Percentiles rank a stretch among this genome's conserved stretches.
phyloP scores from a whole-genome alignment of 2,329 filamentous ascomycete species.

The Diaporthe caulivora region DNA sequence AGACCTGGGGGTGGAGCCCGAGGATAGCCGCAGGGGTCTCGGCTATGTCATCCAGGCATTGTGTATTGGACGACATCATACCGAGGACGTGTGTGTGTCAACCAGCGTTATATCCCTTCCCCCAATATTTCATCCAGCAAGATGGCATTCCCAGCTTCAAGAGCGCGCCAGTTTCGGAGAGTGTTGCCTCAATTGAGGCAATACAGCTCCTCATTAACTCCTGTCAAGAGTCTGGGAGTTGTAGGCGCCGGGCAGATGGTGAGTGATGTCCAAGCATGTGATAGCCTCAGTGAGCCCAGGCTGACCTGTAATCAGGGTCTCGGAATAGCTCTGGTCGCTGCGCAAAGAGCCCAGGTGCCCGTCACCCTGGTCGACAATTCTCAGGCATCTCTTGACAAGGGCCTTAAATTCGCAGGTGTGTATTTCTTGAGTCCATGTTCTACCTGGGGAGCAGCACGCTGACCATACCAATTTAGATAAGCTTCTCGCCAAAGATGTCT shows the following conservation, averaged over 20 bases:
- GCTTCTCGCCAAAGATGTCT: conserved; percentile 90
- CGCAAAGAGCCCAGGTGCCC: conserved; percentile 83
- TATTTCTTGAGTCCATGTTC: conserved; percentile 42
- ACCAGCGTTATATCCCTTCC: neutral
- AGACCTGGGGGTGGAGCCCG: neutral
- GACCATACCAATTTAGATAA: conserved; percentile 72
- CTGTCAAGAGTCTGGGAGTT: conserved; percentile 90
- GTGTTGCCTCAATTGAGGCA: conserved; percentile 60
- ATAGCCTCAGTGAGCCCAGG: conserved; percentile 41
- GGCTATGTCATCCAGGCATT: conserved; percentile 6
- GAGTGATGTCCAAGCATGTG: conserved; percentile 55
- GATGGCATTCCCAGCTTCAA: conserved; percentile 57
- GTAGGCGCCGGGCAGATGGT: conserved; percentile 98
- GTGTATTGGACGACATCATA: conserved; percentile 34
- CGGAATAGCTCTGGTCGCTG: conserved; percentile 94
- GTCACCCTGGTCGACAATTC: conserved; percentile 89
- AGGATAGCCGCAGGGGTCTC: conserved; percentile 33
- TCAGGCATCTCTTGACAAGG: conserved; percentile 88
- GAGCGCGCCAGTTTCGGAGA: conserved; percentile 52
- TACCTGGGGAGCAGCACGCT: conserved; percentile 28
- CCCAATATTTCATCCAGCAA: conserved; percentile 23
- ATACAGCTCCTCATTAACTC: conserved; percentile 80
- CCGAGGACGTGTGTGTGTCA: conserved; percentile 8
- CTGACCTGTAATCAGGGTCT: conserved; percentile 74
- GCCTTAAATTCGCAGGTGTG: conserved; percentile 86